Base-by-base conservation (phyloP, 305 asterid species). In the Fraxinus greggii region DNA sequence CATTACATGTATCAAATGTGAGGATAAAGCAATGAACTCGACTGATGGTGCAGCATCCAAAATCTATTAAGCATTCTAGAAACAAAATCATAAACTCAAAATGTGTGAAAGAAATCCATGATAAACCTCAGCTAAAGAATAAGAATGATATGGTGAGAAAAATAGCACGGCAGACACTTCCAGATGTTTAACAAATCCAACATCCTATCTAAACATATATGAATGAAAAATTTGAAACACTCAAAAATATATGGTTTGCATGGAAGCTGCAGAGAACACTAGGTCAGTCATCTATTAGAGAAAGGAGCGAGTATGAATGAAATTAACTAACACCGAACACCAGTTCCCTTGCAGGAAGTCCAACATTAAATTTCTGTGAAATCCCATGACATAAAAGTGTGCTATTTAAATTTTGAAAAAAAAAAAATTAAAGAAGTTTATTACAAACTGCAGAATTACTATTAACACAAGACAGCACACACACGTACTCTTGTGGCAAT, bases 1-100 rank as follows among this genome's bases (percentile, higher is more conserved):
- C 73, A 26, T 65, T 65, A 65, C 73, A 65, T 65, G 72, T 28
- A 65, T 65, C 73, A 65, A 65, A 65, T 24, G 73, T 59, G 35
- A 65, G 73, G 36, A 65, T 26, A 65, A 26, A 26, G 7, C 19
- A 67, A 28, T 59, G 38, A 21, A 13, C 38, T 28, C 6, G 19
- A 67, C 74, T 21, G 69, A 59, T 59, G 15, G 29, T 0, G 69
- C 69, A 59, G 69, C 29, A 21, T 59, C 29, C 69, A 6, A 59
- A 59, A 59, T 21, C 69, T 59, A 59, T 28, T 65, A 24, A 61
- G 73, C 73, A 65, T 65, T 65, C 73, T 9, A 24, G 33, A 26
- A 65, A 26, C 33, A 65, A 9, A 65, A 24, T 65, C 19, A 65
- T 65, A 65, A 65, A 65, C 35, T 65, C 32, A 67, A 67, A 59